phyloP scores from a whole-genome alignment of 768 basidiomycete genomes.

The Coprinopsis strossmayeri region DNA sequence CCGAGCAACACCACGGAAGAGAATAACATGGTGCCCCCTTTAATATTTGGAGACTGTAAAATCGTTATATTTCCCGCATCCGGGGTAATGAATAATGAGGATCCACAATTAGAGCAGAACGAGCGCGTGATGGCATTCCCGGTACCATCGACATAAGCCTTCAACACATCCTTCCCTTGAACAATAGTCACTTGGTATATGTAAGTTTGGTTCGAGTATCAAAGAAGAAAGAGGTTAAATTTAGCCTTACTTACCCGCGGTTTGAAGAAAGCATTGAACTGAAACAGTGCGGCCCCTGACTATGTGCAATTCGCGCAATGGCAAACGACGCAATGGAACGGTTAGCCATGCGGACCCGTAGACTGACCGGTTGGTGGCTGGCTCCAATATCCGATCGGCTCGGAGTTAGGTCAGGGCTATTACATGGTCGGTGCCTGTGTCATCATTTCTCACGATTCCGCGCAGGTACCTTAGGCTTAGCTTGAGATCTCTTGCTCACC shows the following conservation, averaged over 20 bases:
- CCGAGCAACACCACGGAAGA: background rate
- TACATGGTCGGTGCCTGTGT: no score
- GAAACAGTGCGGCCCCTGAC: slow-evolving; percentile 24
- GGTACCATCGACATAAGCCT: slow-evolving; percentile 20
- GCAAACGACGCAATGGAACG: slow-evolving; percentile 24
- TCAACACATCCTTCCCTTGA: slow-evolving; percentile 19
- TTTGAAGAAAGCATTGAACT: slow-evolving; percentile 26
- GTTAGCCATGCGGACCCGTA: no score
- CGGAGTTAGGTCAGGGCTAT: no score
- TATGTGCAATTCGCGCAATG: slow-evolving; percentile 29
- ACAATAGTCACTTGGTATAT: slow-evolving; percentile 18
- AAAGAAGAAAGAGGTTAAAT: background rate
- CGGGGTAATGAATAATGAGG: slow-evolving; percentile 19
- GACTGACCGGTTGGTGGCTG: no score
- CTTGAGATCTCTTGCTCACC: no score
- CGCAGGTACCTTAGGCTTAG: no score
- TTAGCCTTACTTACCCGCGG: slow-evolving; percentile 14
- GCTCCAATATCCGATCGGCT: no score
- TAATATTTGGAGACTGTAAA: slow-evolving; percentile 18
- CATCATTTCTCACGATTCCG: no score
- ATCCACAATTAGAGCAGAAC: slow-evolving; percentile 26
- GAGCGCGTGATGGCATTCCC: slow-evolving; percentile 21
- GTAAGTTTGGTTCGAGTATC: background rate
- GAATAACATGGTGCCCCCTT: slow-evolving; percentile 8
- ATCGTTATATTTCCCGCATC: slow-evolving; percentile 16